Evolutionary conservation across 2,329 filamentous ascomycete genomes (phyloP).

Genomic region (Colletotrichum somersetense): DNA sequence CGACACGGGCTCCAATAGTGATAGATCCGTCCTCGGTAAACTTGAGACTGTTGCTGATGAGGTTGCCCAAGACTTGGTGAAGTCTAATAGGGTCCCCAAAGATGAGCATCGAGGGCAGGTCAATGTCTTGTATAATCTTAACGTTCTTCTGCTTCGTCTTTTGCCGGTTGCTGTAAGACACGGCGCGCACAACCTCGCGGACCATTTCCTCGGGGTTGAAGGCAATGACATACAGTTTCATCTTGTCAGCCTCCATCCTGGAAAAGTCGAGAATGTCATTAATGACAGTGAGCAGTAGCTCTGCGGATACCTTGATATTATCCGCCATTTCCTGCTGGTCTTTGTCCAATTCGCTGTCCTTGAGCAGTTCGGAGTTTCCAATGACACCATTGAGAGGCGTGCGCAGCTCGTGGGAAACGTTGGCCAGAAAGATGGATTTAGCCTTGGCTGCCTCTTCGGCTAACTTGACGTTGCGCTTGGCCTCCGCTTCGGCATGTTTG

Average conservation of each 20-base stretch:
- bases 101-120: constrained; percentile 78
- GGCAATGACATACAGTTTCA: constrained; percentile 81
- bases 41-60: constrained; percentile 93
- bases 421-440: constrained; percentile 84
- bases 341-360: constrained; percentile 79
- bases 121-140: constrained; percentile 77
- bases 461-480: constrained; percentile 82
- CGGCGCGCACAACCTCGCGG: constrained; percentile 74
- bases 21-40: constrained; percentile 91
- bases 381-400: constrained; percentile 91
- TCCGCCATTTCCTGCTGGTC: constrained; percentile 90
- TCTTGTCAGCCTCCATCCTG: constrained; percentile 89
- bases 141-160: constrained; percentile 73
- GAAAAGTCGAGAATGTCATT: constrained; percentile 98
- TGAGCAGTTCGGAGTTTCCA: constrained; percentile 85
- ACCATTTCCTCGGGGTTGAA: constrained; percentile 78
- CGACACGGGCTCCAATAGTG: constrained; percentile 82
- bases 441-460: constrained; percentile 87
- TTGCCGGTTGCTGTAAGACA: constrained; percentile 74
- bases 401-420: constrained; percentile 84
- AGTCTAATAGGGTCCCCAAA: constrained; percentile 75
- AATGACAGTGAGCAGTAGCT: constrained; percentile 90
- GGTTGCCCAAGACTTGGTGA: constrained; percentile 80
- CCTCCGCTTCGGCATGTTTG: constrained; percentile 80
- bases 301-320: constrained; percentile 86